These are phyloP conservation scores for Trametopsis cervina DNA, from an alignment of 768 basidiomycete genomes.

Conservation along the genomic window DNA sequence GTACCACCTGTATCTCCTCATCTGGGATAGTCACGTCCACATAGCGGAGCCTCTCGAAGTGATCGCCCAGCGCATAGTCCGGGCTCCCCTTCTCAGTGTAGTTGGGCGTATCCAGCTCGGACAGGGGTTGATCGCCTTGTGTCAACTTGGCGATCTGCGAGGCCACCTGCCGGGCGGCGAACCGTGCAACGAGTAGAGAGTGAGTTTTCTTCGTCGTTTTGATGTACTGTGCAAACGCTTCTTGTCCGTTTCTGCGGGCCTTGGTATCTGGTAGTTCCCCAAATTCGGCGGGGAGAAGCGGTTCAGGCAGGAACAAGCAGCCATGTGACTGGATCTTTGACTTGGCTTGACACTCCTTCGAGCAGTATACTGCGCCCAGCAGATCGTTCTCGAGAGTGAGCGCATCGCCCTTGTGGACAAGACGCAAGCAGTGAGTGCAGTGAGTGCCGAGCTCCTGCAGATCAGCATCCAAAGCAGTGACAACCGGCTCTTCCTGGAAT, in stretches of 20 bases:
- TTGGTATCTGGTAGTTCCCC: slow-evolving; percentile 23
- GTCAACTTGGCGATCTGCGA: slow-evolving; percentile 56
- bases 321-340: slow-evolving; percentile 55
- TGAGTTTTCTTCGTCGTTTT: slow-evolving; percentile 38
- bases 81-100: slow-evolving; percentile 39
- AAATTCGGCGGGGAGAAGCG: slow-evolving; percentile 44
- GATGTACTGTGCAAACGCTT: slow-evolving; percentile 48
- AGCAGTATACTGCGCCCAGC: slow-evolving; percentile 64
- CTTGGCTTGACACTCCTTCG: slow-evolving; percentile 52
- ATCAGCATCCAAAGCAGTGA: slow-evolving; percentile 65
- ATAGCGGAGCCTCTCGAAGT: slow-evolving; percentile 69
- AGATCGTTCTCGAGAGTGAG: slow-evolving; percentile 43
- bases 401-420: slow-evolving; percentile 39
- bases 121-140: slow-evolving; percentile 10
- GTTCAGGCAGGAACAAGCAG: slow-evolving; percentile 65
- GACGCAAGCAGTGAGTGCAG: slow-evolving; percentile 69
- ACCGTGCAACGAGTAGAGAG: slow-evolving; percentile 59
- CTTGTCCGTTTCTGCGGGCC: slow-evolving; percentile 54
- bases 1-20: slow-evolving; percentile 44
- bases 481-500: slow-evolving; percentile 64
- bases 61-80: slow-evolving; percentile 65
- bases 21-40: slow-evolving; percentile 44
- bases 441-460: slow-evolving; percentile 60
- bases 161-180: slow-evolving; percentile 66
- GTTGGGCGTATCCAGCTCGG: slow-evolving; percentile 21